Evolutionary conservation across 2,329 filamentous ascomycete genomes (phyloP), one percentile per base, ranked within the genome.

Genomic region (Colletotrichum cereale): DNA sequence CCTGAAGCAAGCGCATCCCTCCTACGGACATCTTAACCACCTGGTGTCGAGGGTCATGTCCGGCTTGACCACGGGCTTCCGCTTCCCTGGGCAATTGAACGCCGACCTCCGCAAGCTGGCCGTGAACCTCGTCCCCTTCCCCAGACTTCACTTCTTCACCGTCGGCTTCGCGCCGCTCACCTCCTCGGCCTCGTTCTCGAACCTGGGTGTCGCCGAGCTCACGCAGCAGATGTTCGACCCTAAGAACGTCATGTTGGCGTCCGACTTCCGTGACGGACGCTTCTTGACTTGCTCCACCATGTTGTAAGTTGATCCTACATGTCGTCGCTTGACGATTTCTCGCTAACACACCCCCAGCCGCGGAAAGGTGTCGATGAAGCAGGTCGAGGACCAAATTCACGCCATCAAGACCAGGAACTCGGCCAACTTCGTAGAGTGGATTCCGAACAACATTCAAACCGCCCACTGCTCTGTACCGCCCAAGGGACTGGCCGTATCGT

Each of bases 241-340:
- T 81, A 98, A 98, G 94, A 99, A 99, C 92, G 98, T 99, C 95
- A 99, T 99, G 96, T 95, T 96, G 86, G 96, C 96, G 76, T 97
- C 95, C 74, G 96, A 99, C 88, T 99, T 98, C 94, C 94, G 96
- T 80, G 98, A 98, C 85, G 96, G 96, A 84, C 96, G 96, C 80
- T 99, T 98, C 90, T 91, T 99, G 81, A 99, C 96, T 78, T 99
- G 96, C 92, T 98, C 93, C 84, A 95, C 96, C 83, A 97, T 99
- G 86, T 99, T 99, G 90, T 92, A 84, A 85, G 90, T 86, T 74
- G 5, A 18, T 18, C 53, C n/a, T 52, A 67, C 47, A 31, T n/a
- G 31, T 50, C 14, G 31, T 50, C 14, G 1, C 21, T 12, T 12
- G 18, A 11, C 12, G 14, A 40, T 5, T 24, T 21, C 3, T 36